Evolutionary conservation across 2,329 filamentous ascomycete species (phyloP), one percentile per base, ranked within the genome.

Genomic region (Exutisphaerella laricina): DNA sequence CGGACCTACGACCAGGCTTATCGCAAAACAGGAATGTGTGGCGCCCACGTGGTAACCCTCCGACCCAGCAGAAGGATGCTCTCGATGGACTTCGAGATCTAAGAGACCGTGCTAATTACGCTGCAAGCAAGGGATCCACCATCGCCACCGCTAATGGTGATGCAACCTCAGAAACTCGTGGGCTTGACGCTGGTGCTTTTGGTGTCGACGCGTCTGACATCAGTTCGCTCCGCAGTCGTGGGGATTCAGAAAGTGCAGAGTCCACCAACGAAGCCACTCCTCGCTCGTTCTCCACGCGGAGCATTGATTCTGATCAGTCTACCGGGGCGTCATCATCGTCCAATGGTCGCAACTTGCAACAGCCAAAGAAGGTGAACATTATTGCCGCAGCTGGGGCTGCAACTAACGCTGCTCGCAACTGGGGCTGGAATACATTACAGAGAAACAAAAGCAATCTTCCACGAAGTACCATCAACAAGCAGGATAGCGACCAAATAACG

Each of bases 381-480:
- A 49, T 62, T 6, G 58, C 60, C 8, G 57, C 58, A 6, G 59
- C 59, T 8, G 58, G 57, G 1, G 58, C 59, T n/a, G 60, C 59
- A 6, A 60, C 60, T 4, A 59, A 43, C 12, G 60, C 60, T 4
- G 60, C 59, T 25, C 45, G 53, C 4, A 59, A 51, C 23, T 62
- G 59, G 59, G 47, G 51, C 6, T 58, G 59, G 54, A 61, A 60
- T 17, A 52, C 58, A 3, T 45, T 59, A 6, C 39, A 60, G 44
- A 46, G 42, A 46, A 48, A 51, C 30, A 50, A 48, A 39, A 34
- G 25, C 16, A 43, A 33, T 3, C 30, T 46, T 4, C 45, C 36
- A 16, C 43, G 41, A 14, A 16, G 22, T 78, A 9, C 74, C 77
- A 49, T 66, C 72, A 43, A 32, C 36, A 47, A 25, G 14, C 32